These are phyloP conservation scores for Mucor irregularis DNA, from an alignment of 371 early-diverging fungal genomes.

Conservation along the genomic window DNA sequence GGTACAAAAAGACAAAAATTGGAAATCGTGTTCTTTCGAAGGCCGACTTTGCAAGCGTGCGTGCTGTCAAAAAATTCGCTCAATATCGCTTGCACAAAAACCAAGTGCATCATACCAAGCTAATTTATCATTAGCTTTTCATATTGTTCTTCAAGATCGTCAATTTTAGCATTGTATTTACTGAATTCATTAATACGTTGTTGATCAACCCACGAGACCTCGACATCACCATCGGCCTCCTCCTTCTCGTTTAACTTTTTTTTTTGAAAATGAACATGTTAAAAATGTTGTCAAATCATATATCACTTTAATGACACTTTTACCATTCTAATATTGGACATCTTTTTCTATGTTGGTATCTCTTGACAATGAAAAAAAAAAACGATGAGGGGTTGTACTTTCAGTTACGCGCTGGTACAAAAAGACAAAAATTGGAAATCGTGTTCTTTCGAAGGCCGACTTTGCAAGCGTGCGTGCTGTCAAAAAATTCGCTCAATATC, in stretches of 20 bases:
- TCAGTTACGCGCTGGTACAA: too few relatives aligned
- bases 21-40: too few relatives aligned
- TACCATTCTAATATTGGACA: conserved; percentile 37
- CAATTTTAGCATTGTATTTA: conserved; percentile 77
- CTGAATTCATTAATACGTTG: conserved; percentile 92
- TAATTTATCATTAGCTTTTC: conserved; percentile 79
- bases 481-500: too few relatives aligned
- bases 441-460: too few relatives aligned
- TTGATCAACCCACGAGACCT: conserved; percentile 95
- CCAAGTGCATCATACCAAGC: neutral
- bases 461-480: too few relatives aligned
- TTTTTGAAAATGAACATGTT: neutral
- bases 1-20: too few relatives aligned
- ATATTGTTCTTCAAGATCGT: conserved; percentile 79
- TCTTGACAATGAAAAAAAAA: neutral
- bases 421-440: too few relatives aligned
- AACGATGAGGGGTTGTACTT: too few relatives aligned
- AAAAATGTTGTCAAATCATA: too few relatives aligned
- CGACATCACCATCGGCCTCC: conserved; percentile 79
- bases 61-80: too few relatives aligned
- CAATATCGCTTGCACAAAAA: neutral
- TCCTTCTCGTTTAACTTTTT: conserved; percentile 61
- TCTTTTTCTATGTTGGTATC: conserved; percentile 6
- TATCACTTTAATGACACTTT: neutral
- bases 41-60: too few relatives aligned